phyloP scores from a whole-genome alignment of 208 protist species.

The Acanthamoeba royreba region DNA sequence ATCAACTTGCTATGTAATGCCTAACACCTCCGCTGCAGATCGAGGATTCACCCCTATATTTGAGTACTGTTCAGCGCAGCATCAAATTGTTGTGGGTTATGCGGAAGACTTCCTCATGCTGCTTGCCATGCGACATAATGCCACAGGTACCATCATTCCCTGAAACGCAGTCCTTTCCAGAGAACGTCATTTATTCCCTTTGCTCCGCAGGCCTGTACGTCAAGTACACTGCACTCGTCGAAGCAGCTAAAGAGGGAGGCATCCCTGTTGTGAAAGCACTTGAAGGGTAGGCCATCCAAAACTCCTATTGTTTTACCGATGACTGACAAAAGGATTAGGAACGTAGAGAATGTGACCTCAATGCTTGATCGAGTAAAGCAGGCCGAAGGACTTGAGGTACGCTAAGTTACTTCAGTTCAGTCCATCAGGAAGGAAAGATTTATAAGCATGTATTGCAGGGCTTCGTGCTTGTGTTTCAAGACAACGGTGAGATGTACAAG shows the following conservation, averaged over 20 bases:
- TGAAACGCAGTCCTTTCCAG: no score
- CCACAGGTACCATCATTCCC: background rate
- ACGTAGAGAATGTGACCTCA: background rate
- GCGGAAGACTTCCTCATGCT: conserved; percentile 36
- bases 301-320: no score
- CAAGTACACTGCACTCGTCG: background rate
- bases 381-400: background rate
- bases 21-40: no score
- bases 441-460: no score
- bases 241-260: background rate
- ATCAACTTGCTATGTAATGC: no score
- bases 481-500: conserved; percentile 46
- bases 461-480: conserved; percentile 26
- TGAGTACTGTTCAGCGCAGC: background rate
- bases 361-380: background rate
- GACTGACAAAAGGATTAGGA: no score
- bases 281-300: background rate
- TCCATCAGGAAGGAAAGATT: no score
- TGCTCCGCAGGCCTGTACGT: background rate
- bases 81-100: conserved; percentile 13
- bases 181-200: no score
- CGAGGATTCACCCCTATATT: conserved; percentile 17
- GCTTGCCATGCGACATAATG: conserved; percentile 5
- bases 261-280: conserved; percentile 26
- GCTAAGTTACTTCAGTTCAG: no score